Evolutionary conservation across 75 land plant species (phyloP).

Genomic region (Picea sitchensis): DNA sequence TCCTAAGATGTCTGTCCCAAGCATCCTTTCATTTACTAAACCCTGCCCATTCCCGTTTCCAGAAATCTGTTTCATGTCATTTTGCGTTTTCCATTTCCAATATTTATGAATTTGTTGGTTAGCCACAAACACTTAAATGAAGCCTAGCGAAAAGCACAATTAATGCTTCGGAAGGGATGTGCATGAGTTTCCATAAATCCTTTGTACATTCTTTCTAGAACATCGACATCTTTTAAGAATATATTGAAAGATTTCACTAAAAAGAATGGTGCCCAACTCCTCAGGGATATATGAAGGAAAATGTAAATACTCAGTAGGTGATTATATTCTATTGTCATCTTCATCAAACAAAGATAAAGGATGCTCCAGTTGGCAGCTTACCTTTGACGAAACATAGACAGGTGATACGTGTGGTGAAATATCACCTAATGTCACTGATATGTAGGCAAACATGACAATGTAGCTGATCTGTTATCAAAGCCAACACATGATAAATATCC

Average conservation of each 20-base stretch:
- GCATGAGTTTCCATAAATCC: not conserved
- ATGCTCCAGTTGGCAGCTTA: conserved; percentile 15
- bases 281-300: not conserved
- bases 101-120: not conserved
- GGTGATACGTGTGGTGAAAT: conserved; percentile 55
- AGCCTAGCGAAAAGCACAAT: not conserved
- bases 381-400: conserved; percentile 86
- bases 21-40: too few species aligned
- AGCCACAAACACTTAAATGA: too few species aligned
- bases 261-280: not conserved
- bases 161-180: not conserved
- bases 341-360: conserved; percentile 3
- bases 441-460: conserved; percentile 95
- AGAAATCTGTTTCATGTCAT: too few species aligned
- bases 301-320: too few species aligned
- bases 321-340: not conserved
- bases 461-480: conserved; percentile 79
- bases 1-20: too few species aligned
- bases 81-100: not conserved
- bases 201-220: not conserved
- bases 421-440: conserved; percentile 86
- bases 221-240: not conserved
- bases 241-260: not conserved
- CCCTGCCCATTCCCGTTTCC: too few species aligned
- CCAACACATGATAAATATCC: not conserved